Percentiles rank a stretch among this genome's conserved stretches.
These are phyloP conservation scores for Neoboletus brunneissimus DNA, from an alignment of 768 basidiomycete genomes.

Conservation along the genomic window DNA sequence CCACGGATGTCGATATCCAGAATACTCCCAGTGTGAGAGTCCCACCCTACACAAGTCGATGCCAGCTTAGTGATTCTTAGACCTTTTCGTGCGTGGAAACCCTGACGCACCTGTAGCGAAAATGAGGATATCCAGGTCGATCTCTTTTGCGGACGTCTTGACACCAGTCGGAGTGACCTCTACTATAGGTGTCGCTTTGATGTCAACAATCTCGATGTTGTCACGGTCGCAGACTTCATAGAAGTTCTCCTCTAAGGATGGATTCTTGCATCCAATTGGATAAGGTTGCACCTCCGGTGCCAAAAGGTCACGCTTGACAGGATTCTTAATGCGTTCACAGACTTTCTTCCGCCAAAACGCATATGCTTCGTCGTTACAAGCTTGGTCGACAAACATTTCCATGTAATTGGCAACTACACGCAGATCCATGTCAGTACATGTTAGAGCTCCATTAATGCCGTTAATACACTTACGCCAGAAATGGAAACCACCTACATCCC, in stretches of 20 bases:
- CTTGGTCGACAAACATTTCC: background rate
- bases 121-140: conserved; percentile 6
- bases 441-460: background rate
- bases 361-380: conserved; percentile 8
- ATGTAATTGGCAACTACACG: conserved; percentile 6
- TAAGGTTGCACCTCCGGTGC: conserved; percentile 5
- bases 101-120: conserved; percentile 7
- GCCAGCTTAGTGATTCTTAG: background rate
- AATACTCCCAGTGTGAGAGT: conserved; percentile 3
- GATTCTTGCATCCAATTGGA: conserved; percentile 8
- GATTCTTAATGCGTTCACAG: conserved; percentile 8
- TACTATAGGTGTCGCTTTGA: conserved; percentile 9
- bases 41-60: background rate
- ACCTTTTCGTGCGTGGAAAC: background rate
- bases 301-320: conserved; percentile 8
- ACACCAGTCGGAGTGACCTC: conserved; percentile 5
- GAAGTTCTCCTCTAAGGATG: conserved; percentile 5
- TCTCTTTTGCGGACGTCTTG: conserved; percentile 2
- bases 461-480: conserved; percentile 3
- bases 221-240: conserved; percentile 10
- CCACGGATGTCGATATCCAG: conserved; percentile 7
- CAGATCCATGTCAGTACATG: background rate
- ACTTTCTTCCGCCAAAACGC: conserved; percentile 8
- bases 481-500: conserved; percentile 1
- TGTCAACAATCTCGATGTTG: conserved; percentile 10